Base-by-base conservation (phyloP, 1,139 yeast species). In the Taiozyma onychis region DNA sequence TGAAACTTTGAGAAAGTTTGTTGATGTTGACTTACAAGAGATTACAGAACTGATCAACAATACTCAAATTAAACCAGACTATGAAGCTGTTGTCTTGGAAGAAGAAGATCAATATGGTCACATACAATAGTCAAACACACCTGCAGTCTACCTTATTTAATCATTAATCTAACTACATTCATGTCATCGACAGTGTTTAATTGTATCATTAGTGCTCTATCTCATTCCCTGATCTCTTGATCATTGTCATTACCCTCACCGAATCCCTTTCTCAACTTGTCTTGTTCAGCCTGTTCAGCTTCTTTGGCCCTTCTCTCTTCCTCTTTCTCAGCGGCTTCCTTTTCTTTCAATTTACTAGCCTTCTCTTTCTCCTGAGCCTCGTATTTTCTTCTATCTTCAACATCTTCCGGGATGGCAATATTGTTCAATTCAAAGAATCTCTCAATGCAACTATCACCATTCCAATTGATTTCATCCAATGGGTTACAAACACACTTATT, bases 401-500 rank as follows among this genome's bases (percentile, higher is more conserved):
- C 54, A 34, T 54, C 57, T 0, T 13, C 32, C 7, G 73, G 73
- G 10, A 65, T 46, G 13, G 52, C 41, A 45, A 57, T 57, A 2
- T 61, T 61, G 39, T 62, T 62, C 0, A 64, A 64, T 7, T 54
- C 53, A 53, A 66, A 68, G 54, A 57, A 70, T 44, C 61, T 58
- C 39, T 59, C 58, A 16, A 69, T 57, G 54, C 74, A 70, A 56
- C 64, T 67, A 30, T 46, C 48, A 7, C 55, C 57, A 1, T 39
- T 41, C 73, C 73, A 70, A 2, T 70, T 64, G 13, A 56, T 48
- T 50, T 69, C 73, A 26, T 58, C 58, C 3, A 52, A 14, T 18
- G 91, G 90, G 60, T 74, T 60, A 65, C 86, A 81, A 48, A 67
- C 66, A 59, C 85, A 80, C 53, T 70, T 71, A 52, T 75, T 75